Evolutionary conservation across 257 asterid genomes (phyloP).

Genomic region (Ligustrum vulgare): DNA sequence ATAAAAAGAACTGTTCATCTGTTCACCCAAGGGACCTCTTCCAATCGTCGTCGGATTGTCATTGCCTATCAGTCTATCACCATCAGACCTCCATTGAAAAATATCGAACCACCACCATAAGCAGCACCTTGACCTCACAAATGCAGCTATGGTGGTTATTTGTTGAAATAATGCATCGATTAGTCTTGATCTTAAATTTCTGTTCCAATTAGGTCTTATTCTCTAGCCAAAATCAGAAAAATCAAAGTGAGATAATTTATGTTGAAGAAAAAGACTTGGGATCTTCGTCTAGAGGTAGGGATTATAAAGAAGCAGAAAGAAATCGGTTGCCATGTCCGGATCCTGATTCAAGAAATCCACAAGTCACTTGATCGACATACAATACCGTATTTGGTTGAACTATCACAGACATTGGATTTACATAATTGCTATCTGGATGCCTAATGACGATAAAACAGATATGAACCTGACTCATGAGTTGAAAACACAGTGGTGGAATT

Average conservation of each 20-base stretch:
- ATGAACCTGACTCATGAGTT: constrained; percentile 72
- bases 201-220: too few relatives aligned
- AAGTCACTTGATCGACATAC: constrained; percentile 90
- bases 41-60: too few relatives aligned
- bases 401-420: constrained; percentile 72
- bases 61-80: too few relatives aligned
- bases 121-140: too few relatives aligned
- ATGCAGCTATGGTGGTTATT: too few relatives aligned
- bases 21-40: too few relatives aligned
- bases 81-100: too few relatives aligned
- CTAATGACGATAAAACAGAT: constrained; percentile 61
- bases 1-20: too few relatives aligned
- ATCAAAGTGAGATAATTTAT: constrained; percentile 76
- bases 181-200: too few relatives aligned
- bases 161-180: too few relatives aligned
- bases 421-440: constrained; percentile 95
- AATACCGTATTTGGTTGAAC: constrained; percentile 73
- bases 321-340: constrained; percentile 79
- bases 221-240: constrained; percentile 13
- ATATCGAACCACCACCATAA: too few relatives aligned
- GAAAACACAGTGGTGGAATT: constrained; percentile 52
- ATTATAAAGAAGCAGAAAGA: constrained; percentile 66
- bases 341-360: constrained; percentile 91
- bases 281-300: constrained; percentile 84
- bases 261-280: constrained; percentile 78